Percentiles rank a stretch among this genome's conserved stretches.
These are phyloP conservation scores for Staphylotrichum longicolle DNA, from an alignment of 495 filamentous ascomycete species.

Conservation along the genomic window DNA sequence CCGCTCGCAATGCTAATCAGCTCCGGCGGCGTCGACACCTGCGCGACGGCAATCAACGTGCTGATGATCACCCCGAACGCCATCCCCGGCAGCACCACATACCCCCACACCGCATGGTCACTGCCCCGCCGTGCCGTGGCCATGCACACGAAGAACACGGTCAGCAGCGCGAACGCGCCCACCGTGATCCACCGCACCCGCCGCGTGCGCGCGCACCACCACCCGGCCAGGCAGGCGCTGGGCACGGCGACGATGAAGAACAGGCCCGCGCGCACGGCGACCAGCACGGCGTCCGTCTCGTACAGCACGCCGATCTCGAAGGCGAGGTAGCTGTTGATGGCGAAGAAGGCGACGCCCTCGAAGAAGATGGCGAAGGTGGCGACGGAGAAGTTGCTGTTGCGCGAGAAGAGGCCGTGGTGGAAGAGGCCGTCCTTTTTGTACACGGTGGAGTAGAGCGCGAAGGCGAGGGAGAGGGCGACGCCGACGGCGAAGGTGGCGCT, in stretches of 20 bases:
- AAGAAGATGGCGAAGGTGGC: constrained; percentile 31
- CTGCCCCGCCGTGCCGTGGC: constrained; percentile 15
- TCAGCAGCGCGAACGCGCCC: neutral
- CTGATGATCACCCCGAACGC: constrained; percentile 32
- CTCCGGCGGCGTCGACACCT: constrained; percentile 35
- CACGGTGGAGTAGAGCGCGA: constrained; percentile 31
- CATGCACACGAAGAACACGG: constrained; percentile 20
- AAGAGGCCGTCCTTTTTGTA: constrained; percentile 41
- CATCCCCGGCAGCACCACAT: constrained; percentile 32
- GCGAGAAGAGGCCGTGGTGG: constrained; percentile 37
- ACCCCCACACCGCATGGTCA: constrained; percentile 24
- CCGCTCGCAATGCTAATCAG: constrained; percentile 37
- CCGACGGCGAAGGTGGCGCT: constrained; percentile 35
- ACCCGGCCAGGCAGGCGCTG: too few species aligned
- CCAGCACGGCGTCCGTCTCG: constrained; percentile 30
- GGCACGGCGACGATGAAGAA: constrained; percentile 20
- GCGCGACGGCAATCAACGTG: constrained; percentile 34
- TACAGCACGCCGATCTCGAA: constrained; percentile 35
- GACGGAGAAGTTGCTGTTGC: constrained; percentile 35
- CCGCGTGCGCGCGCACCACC: too few species aligned
- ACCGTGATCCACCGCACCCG: too few species aligned
- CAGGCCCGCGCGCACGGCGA: constrained; percentile 30
- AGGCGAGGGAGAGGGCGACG: constrained; percentile 17
- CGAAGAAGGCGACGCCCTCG: constrained; percentile 40
- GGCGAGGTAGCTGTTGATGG: constrained; percentile 40